phyloP scores from a whole-genome alignment of 2,329 filamentous ascomycete genomes.

The Colletotrichum sp. region DNA sequence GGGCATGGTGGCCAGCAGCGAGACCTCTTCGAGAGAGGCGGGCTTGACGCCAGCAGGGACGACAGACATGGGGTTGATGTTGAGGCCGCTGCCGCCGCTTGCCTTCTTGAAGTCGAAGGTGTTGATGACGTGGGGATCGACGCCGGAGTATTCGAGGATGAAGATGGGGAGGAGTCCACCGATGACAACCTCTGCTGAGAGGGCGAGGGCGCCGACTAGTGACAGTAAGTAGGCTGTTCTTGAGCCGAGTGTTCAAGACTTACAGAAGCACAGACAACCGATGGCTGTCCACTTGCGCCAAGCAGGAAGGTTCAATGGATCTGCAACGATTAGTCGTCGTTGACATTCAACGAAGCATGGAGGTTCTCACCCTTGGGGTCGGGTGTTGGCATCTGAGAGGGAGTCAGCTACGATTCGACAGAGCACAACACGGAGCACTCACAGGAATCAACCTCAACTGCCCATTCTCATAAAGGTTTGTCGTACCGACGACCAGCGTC shows the following conservation, averaged over 20 bases:
- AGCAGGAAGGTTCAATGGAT: slow-evolving; percentile 31
- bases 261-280: slow-evolving; percentile 30
- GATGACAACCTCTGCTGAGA: slow-evolving; percentile 29
- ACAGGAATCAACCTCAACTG: slow-evolving; percentile 24
- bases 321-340: slow-evolving; percentile 15
- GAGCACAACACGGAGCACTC: background rate
- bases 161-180: slow-evolving; percentile 35
- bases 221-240: background rate
- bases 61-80: slow-evolving; percentile 25
- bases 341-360: background rate
- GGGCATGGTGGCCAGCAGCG: slow-evolving; percentile 35
- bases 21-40: slow-evolving; percentile 30
- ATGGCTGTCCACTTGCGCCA: slow-evolving; percentile 35
- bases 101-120: slow-evolving; percentile 21
- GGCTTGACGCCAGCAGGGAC: slow-evolving; percentile 25
- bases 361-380: slow-evolving; percentile 29
- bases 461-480: slow-evolving; percentile 22
- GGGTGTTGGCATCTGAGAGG: slow-evolving; percentile 26
- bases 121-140: slow-evolving; percentile 30
- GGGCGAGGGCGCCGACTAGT: slow-evolving; percentile 29
- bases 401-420: fast-evolving
- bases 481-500: slow-evolving; percentile 24
- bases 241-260: background rate
- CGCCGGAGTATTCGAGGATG: slow-evolving; percentile 35
- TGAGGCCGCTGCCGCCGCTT: slow-evolving; percentile 25